These are phyloP conservation scores for Erodium texanum DNA, from an alignment of 441 rosid genomes.

Conservation along the genomic window DNA sequence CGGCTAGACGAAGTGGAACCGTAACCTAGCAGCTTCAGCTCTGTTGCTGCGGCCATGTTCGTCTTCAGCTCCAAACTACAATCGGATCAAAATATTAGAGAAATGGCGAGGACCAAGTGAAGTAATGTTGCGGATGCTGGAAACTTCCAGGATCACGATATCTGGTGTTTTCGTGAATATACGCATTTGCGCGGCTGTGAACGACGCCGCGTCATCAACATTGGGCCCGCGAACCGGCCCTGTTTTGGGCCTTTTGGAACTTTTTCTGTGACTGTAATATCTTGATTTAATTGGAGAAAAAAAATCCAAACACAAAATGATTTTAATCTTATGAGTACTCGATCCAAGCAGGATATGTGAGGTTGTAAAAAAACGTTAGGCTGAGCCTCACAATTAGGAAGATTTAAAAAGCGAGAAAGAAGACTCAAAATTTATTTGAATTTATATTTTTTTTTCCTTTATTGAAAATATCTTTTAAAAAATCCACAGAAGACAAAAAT, in stretches of 20 bases:
- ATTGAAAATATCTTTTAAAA: too few species aligned
- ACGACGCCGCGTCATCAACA: neutral
- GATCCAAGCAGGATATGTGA: too few species aligned
- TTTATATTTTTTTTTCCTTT: too few species aligned
- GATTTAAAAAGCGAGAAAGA: too few species aligned
- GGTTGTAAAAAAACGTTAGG: too few species aligned
- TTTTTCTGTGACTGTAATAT: neutral
- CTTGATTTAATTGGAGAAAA: too few species aligned
- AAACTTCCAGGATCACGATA: neutral
- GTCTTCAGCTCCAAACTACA: conserved; percentile 1
- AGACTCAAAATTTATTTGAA: too few species aligned
- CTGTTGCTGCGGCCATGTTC: conserved; percentile 26
- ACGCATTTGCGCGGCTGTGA: neutral
- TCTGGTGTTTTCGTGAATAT: neutral
- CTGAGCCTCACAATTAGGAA: too few species aligned
- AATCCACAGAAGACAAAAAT: too few species aligned
- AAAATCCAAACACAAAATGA: too few species aligned
- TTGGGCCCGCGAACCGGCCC: neutral
- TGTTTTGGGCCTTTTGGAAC: neutral
- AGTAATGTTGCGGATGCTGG: neutral
- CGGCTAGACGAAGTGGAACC: conserved; percentile 14
- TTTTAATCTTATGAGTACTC: too few species aligned
- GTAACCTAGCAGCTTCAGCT: conserved; percentile 17
- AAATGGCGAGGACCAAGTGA: neutral
- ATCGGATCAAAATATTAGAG: neutral